Conservation (phyloP, 1,139 yeast species). For the Yamadazyma buinensis region DNA sequence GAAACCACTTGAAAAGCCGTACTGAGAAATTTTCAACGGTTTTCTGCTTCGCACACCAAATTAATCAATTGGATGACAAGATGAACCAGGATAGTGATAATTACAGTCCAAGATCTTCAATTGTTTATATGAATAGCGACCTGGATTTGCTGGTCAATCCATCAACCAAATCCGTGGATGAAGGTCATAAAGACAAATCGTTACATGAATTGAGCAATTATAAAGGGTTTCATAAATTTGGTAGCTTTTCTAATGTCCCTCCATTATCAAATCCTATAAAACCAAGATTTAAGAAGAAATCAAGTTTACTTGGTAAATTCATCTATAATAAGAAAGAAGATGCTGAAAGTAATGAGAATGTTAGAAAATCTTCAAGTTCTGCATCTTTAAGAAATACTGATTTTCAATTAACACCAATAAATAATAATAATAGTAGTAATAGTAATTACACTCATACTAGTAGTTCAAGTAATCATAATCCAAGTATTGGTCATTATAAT, state of each 20-base stretch:
- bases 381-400: too few relatives aligned
- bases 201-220: slow-evolving; percentile 21
- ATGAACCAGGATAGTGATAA: slow-evolving; percentile 9
- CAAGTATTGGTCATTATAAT: too few relatives aligned
- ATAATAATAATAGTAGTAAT: too few relatives aligned
- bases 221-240: slow-evolving; percentile 48
- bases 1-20: too few relatives aligned
- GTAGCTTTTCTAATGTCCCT: slow-evolving; percentile 33
- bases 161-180: too few relatives aligned
- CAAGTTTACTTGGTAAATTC: slow-evolving; percentile 45
- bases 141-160: too few relatives aligned
- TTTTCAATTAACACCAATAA: too few relatives aligned
- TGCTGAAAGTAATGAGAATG: slow-evolving; percentile 11
- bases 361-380: background rate
- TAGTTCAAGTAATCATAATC: too few relatives aligned
- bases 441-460: too few relatives aligned
- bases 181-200: background rate
- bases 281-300: slow-evolving; percentile 44
- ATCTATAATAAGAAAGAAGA: slow-evolving; percentile 41
- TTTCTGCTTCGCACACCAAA: too few relatives aligned
- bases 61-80: too few relatives aligned
- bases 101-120: slow-evolving; percentile 25
- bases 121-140: slow-evolving; percentile 17
- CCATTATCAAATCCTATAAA: slow-evolving; percentile 50
- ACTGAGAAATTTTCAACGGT: too few relatives aligned